A percentile compares a stretch with the other conserved stretches of the same genome.
These are phyloP conservation scores for Coprinopsis marcescibilis DNA, from an alignment of 768 basidiomycete genomes.

Conservation along the genomic window DNA sequence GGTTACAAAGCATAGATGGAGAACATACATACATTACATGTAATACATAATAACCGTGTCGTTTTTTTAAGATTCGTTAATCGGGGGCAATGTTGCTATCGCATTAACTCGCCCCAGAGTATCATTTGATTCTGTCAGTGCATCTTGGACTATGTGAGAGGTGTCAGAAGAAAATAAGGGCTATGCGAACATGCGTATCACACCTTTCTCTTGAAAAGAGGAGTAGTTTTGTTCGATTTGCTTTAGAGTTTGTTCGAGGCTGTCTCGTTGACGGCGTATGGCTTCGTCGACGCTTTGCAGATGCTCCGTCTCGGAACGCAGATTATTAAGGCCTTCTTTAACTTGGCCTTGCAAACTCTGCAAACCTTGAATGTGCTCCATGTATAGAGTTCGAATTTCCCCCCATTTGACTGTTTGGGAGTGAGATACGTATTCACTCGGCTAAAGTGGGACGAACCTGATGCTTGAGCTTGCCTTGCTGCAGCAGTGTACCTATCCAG, in stretches of 20 bases:
- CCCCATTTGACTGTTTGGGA: constrained; percentile 53
- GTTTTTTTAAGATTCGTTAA: constrained; percentile 6
- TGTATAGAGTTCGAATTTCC: constrained; percentile 47
- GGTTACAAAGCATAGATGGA: background rate
- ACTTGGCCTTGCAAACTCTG: constrained; percentile 53
- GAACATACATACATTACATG: background rate
- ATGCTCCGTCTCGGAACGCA: constrained; percentile 40
- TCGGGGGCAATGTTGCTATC: constrained; percentile 1
- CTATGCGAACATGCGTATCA: constrained; percentile 2
- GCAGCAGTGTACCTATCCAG: constrained; percentile 44
- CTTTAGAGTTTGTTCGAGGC: constrained; percentile 33
- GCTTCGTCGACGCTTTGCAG: constrained; percentile 37
- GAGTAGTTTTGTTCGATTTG: constrained; percentile 38
- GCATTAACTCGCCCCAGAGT: background rate
- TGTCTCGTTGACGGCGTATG: constrained; percentile 33
- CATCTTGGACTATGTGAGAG: constrained; percentile 4
- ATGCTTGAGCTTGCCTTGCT: constrained; percentile 33
- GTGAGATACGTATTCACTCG: background rate
- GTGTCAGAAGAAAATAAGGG: background rate
- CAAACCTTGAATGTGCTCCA: constrained; percentile 58
- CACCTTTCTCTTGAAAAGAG: constrained; percentile 39
- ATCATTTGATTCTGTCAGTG: constrained; percentile 5
- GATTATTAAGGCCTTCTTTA: constrained; percentile 33
- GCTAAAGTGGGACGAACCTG: constrained; percentile 20
- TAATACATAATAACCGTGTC: background rate